Conservation (phyloP, 2,329 filamentous ascomycete genomes). For the Aspergillus nomiae region DNA sequence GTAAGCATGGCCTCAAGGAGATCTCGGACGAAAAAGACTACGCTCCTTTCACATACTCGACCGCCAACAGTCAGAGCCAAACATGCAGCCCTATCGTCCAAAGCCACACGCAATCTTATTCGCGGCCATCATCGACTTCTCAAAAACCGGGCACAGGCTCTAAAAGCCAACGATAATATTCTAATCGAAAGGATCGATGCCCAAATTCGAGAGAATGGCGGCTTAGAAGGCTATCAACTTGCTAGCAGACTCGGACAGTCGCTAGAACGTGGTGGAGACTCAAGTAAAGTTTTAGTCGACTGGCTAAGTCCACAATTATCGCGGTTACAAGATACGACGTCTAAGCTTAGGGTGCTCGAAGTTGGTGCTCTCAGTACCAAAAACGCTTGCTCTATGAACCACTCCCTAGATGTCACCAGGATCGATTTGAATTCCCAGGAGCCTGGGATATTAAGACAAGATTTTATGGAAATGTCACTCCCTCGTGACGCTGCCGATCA, state of each 20-base stretch:
- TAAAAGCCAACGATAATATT: conserved; percentile 47
- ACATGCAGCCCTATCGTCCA: conserved; percentile 53
- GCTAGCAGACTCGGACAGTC: conserved; percentile 66
- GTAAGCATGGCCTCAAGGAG: conserved; percentile 34
- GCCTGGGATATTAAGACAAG: conserved; percentile 75
- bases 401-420: conserved; percentile 70
- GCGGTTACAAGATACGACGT: conserved; percentile 22
- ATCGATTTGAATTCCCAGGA: conserved; percentile 92
- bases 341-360: conserved; percentile 71
- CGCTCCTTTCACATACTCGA: conserved; percentile 47
- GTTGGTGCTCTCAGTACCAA: conserved; percentile 81
- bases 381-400: conserved; percentile 79
- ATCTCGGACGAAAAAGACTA: conserved; percentile 34
- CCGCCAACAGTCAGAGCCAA: conserved; percentile 45
- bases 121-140: conserved; percentile 62
- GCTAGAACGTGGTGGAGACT: conserved; percentile 63
- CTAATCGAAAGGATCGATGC: conserved; percentile 47
- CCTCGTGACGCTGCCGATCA: conserved; percentile 61
- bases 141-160: conserved; percentile 57
- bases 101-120: conserved; percentile 60
- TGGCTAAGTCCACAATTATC: conserved; percentile 52
- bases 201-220: conserved; percentile 59
- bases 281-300: conserved; percentile 59
- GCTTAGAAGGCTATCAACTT: conserved; percentile 61
- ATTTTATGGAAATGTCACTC: conserved; percentile 87